These are phyloP conservation scores for Andrographis paniculata DNA, from an alignment of 305 asterid genomes.

Conservation along the genomic window DNA sequence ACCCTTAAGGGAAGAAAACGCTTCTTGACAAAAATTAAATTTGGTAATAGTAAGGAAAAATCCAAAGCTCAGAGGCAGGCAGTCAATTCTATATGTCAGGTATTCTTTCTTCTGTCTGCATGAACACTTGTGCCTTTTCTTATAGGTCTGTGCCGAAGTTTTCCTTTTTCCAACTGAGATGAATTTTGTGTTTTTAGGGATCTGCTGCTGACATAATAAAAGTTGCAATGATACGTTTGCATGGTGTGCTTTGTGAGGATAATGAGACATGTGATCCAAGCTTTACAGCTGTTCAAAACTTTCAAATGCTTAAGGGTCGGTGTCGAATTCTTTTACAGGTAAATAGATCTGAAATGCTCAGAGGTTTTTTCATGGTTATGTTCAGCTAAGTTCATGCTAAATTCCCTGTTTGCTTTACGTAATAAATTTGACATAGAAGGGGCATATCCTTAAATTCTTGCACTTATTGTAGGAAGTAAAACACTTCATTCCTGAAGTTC, in stretches of 20 bases:
- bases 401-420: slow-evolving; percentile 6
- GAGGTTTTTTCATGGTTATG: neutral
- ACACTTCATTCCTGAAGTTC: neutral
- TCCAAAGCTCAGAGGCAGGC: slow-evolving; percentile 98
- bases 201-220: slow-evolving; percentile 97
- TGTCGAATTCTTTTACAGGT: slow-evolving; percentile 94
- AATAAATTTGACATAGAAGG: neutral
- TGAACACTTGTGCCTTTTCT: too few species aligned
- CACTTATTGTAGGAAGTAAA: slow-evolving; percentile 2
- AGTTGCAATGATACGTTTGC: slow-evolving; percentile 79
- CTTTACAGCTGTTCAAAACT: slow-evolving; percentile 38
- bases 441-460: slow-evolving; percentile 10
- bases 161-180: slow-evolving; percentile 16
- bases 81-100: slow-evolving; percentile 98
- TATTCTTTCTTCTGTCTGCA: slow-evolving; percentile 11
- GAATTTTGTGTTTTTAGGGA: slow-evolving; percentile 48
- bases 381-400: slow-evolving; percentile 1
- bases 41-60: slow-evolving; percentile 76
- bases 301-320: slow-evolving; percentile 72
- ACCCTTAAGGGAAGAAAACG: slow-evolving; percentile 91
- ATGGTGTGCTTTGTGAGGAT: slow-evolving; percentile 52
- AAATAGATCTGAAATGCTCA: slow-evolving; percentile 7
- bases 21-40: slow-evolving; percentile 78
- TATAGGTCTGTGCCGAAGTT: too few species aligned
- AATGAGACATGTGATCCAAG: slow-evolving; percentile 37